A percentile compares a stretch with the other conserved stretches of the same genome.
Conservation (phyloP, 768 basidiomycete species). For the Lactifluus subvellereus region DNA sequence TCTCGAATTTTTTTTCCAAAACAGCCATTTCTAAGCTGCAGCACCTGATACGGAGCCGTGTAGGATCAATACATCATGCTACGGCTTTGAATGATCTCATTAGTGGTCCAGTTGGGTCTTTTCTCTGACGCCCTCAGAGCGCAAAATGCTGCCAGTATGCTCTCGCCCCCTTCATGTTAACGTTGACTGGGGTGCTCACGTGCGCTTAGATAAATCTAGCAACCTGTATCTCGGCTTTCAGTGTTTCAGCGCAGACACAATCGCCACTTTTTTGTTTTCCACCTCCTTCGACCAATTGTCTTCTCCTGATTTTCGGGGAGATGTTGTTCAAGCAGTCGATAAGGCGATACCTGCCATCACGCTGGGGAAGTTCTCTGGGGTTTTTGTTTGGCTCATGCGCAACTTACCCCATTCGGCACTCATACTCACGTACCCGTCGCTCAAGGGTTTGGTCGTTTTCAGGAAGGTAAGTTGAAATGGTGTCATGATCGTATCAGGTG, state of each 20-base stretch:
- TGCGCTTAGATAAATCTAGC: slow-evolving; percentile 23
- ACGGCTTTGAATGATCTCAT: background rate
- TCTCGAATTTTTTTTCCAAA: slow-evolving; percentile 37
- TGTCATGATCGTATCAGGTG: background rate
- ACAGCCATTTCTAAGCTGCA: slow-evolving; percentile 36
- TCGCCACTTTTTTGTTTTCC: slow-evolving; percentile 40
- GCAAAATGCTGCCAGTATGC: slow-evolving; percentile 10
- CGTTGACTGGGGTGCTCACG: background rate
- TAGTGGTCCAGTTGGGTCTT: slow-evolving; percentile 30
- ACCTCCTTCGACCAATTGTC: slow-evolving; percentile 32
- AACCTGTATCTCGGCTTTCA: slow-evolving; percentile 40
- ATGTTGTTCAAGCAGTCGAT: slow-evolving; percentile 33
- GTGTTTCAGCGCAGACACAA: slow-evolving; percentile 39
- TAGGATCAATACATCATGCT: slow-evolving; percentile 11
- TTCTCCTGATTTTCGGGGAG: slow-evolving; percentile 33
- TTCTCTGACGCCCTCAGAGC: slow-evolving; percentile 24
- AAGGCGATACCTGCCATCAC: slow-evolving; percentile 29
- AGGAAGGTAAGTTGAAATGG: background rate
- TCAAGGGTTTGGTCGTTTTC: background rate
- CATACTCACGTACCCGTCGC: background rate
- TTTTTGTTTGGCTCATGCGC: slow-evolving; percentile 3
- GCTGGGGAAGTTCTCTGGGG: slow-evolving; percentile 1
- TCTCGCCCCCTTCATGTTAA: background rate
- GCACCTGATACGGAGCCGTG: slow-evolving; percentile 31
- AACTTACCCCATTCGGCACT: slow-evolving; percentile 1